Evolutionary conservation across 2,329 filamentous ascomycete genomes (phyloP), one percentile per base, ranked within the genome.

Genomic region (Parastagonospora nodorum): DNA sequence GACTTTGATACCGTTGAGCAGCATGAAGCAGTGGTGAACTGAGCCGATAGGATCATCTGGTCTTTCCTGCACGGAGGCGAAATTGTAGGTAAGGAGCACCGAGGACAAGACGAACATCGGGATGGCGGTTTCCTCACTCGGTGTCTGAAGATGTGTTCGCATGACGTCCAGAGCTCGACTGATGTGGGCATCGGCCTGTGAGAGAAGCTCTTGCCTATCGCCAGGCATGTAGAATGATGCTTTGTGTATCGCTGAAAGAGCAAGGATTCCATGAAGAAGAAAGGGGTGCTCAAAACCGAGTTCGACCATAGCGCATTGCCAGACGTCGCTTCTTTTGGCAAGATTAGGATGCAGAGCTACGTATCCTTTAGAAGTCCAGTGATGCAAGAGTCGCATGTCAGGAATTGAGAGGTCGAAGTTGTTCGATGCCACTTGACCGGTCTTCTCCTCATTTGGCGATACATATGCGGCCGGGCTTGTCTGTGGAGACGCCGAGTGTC

Each of bases 41-140:
- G 60, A 59, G 11, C 51, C 49, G 8, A 70, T 66, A 12, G 67
- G 60, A 43, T 70, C 62, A 28, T 68, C 64, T 24, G 66, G 63
- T 28, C 50, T 55, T 40, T 66, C 59, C 15, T 63, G 63, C n/a
- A 61, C 66, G 4, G 62, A 63, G 8, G 55, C 64, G 32, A 70
- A 63, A 43, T 68, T 64, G 53, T 70, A 70, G 5, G 57, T 64
- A 8, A 68, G 49, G n/a, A 70, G 42, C 1, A 66, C 43, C 8
- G 64, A 57, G 2, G 66, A 66, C 8, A 68, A 46, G n/a, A 68
- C 48, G 38, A 70, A 70, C 67, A 70, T 69, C 0, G 67, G 59
- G 14, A 68, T 45, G 8, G 64, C 58, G 11, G 56, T 53, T 12
- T 65, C 63, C 6, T 47, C 29, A 8, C 19, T 56, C 4, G 67